phyloP scores from a whole-genome alignment of 495 filamentous ascomycete genomes.

The Trichoderma parareesei region DNA sequence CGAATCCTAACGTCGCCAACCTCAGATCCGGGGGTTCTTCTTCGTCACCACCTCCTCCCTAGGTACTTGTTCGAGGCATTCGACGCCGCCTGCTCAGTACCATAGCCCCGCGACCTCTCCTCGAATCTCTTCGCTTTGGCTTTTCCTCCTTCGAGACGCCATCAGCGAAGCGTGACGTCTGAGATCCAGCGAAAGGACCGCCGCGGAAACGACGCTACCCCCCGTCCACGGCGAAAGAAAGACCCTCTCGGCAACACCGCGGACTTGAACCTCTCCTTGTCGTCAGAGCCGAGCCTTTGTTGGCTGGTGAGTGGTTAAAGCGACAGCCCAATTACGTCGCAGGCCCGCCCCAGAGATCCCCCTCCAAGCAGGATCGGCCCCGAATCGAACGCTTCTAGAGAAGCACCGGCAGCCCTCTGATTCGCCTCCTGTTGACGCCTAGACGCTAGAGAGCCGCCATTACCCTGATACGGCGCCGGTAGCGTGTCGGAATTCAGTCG shows the following conservation, averaged over 20 bases:
- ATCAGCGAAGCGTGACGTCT: too few relatives aligned
- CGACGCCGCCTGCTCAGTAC: too few relatives aligned
- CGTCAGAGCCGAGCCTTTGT: background rate
- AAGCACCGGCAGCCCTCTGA: background rate
- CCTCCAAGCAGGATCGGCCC: background rate
- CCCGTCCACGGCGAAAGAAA: background rate
- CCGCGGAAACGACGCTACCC: background rate
- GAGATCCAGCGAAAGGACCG: too few relatives aligned
- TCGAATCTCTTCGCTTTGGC: too few relatives aligned
- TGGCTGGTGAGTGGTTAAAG: constrained; percentile 1
- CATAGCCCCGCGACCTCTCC: too few relatives aligned
- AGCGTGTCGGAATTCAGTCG: too few relatives aligned
- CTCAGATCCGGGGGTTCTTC: too few relatives aligned
- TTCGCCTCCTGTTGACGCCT: background rate
- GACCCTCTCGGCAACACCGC: background rate
- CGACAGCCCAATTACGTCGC: constrained; percentile 1
- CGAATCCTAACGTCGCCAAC: too few relatives aligned
- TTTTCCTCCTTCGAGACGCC: too few relatives aligned
- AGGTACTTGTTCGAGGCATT: too few relatives aligned
- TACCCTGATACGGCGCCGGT: background rate
- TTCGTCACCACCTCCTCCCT: too few relatives aligned
- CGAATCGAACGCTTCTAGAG: constrained; percentile 6
- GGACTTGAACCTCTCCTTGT: background rate
- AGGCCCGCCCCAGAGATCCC: background rate
- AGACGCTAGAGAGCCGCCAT: background rate